phyloP scores from a whole-genome alignment of 352 stramenopile species.

The Phytophthora pistaciae region DNA sequence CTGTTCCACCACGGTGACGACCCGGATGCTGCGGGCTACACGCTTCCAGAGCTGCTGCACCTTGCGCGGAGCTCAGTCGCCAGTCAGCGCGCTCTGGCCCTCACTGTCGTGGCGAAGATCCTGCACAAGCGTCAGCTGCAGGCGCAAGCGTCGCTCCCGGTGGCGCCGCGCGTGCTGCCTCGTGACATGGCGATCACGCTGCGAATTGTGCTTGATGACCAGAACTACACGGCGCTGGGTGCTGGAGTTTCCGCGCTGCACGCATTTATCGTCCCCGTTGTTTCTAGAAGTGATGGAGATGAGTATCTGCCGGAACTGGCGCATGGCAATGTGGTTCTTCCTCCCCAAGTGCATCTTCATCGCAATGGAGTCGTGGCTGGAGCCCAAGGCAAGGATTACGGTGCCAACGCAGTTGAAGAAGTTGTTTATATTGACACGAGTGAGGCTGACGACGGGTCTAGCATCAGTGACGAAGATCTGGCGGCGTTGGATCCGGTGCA shows the following conservation, averaged over 20 bases:
- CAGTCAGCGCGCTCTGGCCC: slow-evolving; percentile 75
- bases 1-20: slow-evolving; percentile 87
- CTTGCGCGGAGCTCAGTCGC: slow-evolving; percentile 77
- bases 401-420: slow-evolving; percentile 19
- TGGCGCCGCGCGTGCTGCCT: slow-evolving; percentile 47
- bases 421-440: slow-evolving; percentile 66
- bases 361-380: slow-evolving; percentile 17
- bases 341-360: slow-evolving; percentile 51
- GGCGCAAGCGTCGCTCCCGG: slow-evolving; percentile 14
- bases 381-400: slow-evolving; percentile 1
- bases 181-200: slow-evolving; percentile 57
- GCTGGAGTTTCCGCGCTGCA: slow-evolving; percentile 61
- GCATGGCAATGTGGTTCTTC: slow-evolving; percentile 40
- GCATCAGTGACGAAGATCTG: slow-evolving; percentile 62
- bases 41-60: slow-evolving; percentile 73
- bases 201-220: slow-evolving; percentile 65
- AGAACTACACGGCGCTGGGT: slow-evolving; percentile 70
- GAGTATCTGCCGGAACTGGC: slow-evolving; percentile 33
- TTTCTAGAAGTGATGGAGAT: background rate
- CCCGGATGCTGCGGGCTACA: slow-evolving; percentile 77
- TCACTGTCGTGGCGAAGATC: slow-evolving; percentile 72
- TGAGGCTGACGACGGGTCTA: slow-evolving; percentile 44
- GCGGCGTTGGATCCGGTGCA: slow-evolving; percentile 64
- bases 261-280: slow-evolving; percentile 55
- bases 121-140: slow-evolving; percentile 51